These are phyloP conservation scores for Sarocladiaceae sp. DNA, from an alignment of 2,329 filamentous ascomycete genomes.

Conservation along the genomic window DNA sequence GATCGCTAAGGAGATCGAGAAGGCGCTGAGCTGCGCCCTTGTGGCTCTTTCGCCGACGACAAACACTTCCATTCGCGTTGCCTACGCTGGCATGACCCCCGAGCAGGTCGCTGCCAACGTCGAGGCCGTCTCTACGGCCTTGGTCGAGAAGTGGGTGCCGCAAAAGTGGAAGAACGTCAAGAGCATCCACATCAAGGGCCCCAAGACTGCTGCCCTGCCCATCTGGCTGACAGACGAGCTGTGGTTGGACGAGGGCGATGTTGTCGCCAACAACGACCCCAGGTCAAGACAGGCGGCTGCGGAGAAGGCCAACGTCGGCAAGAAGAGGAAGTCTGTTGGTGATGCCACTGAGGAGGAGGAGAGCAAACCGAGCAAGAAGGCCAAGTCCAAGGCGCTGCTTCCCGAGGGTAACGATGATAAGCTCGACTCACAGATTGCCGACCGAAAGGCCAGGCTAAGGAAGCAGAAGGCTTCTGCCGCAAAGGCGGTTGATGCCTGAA, in stretches of 20 bases:
- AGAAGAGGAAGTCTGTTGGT: slow-evolving; percentile 53
- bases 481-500: slow-evolving; percentile 29
- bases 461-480: slow-evolving; percentile 54
- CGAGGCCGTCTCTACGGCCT: slow-evolving; percentile 58
- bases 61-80: slow-evolving; percentile 76
- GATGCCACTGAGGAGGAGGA: slow-evolving; percentile 24
- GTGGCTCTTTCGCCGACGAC: slow-evolving; percentile 73
- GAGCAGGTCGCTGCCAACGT: slow-evolving; percentile 78
- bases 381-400: slow-evolving; percentile 23
- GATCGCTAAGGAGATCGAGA: slow-evolving; percentile 75
- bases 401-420: slow-evolving; percentile 44
- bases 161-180: slow-evolving; percentile 84
- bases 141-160: slow-evolving; percentile 75
- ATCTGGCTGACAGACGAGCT: slow-evolving; percentile 91
- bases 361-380: slow-evolving; percentile 31
- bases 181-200: slow-evolving; percentile 83
- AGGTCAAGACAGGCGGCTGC: slow-evolving; percentile 32
- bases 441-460: slow-evolving; percentile 49
- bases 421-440: slow-evolving; percentile 53
- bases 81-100: slow-evolving; percentile 65
- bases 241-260: slow-evolving; percentile 72
- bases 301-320: slow-evolving; percentile 52
- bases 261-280: slow-evolving; percentile 56
- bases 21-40: slow-evolving; percentile 68
- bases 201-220: slow-evolving; percentile 81